Conservation (phyloP, 176 grass and related monocot species). For the Metroxylon sagu region DNA sequence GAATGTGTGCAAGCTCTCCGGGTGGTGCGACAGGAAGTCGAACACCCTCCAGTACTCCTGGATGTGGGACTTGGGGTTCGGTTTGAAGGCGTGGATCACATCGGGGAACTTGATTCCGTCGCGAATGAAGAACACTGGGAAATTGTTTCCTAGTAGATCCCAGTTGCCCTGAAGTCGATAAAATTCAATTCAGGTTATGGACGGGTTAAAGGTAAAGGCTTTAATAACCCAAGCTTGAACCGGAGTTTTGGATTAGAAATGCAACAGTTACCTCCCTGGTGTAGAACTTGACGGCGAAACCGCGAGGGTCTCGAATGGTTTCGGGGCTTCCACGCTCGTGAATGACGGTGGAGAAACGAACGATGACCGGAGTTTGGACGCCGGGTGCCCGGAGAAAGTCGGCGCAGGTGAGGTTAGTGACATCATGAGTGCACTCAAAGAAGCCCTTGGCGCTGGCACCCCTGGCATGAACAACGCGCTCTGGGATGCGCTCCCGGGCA, state of each 20-base stretch:
- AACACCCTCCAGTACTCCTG: slow-evolving; percentile 91
- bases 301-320: slow-evolving; percentile 85
- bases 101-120: slow-evolving; percentile 92
- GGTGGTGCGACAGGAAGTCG: slow-evolving; percentile 67
- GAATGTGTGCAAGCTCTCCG: slow-evolving; percentile 88
- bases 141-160: slow-evolving; percentile 87
- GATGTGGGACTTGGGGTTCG: slow-evolving; percentile 61
- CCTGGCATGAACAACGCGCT: slow-evolving; percentile 76
- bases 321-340: slow-evolving; percentile 80
- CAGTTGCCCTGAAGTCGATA: slow-evolving; percentile 77
- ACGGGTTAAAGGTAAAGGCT: neutral
- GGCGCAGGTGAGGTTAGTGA: slow-evolving; percentile 51
- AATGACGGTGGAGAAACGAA: slow-evolving; percentile 88
- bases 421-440: slow-evolving; percentile 82
- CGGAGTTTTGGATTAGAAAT: too few species aligned
- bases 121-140: slow-evolving; percentile 94
- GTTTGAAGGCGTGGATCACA: slow-evolving; percentile 90
- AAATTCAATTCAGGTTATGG: too few species aligned
- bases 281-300: slow-evolving; percentile 95
- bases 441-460: slow-evolving; percentile 82
- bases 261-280: slow-evolving; percentile 46
- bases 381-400: slow-evolving; percentile 74
- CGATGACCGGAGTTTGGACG: slow-evolving; percentile 44
- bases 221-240: neutral
- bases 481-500: slow-evolving; percentile 75